Conservation (phyloP, 2,329 filamentous ascomycete species). For the Fusarium albosuccineum region DNA sequence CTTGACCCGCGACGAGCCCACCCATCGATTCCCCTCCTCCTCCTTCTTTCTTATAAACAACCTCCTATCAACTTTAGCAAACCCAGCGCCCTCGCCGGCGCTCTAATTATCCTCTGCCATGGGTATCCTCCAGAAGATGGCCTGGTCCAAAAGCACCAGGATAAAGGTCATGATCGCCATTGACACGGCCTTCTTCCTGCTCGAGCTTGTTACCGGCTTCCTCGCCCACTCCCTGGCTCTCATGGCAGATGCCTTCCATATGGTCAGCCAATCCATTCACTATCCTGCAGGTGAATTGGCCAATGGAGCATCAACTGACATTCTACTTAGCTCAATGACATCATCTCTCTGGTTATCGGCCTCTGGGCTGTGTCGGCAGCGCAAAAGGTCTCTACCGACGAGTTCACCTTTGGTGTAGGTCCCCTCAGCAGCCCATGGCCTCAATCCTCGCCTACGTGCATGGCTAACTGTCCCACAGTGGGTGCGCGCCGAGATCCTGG, state of each 20-base stretch:
- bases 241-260: slow-evolving; percentile 97
- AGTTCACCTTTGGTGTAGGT: slow-evolving; percentile 93
- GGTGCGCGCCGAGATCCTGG: slow-evolving; percentile 96
- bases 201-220: slow-evolving; percentile 90
- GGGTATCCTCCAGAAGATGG: slow-evolving; percentile 69
- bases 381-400: slow-evolving; percentile 85
- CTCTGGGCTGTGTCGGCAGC: slow-evolving; percentile 95
- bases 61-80: slow-evolving; percentile 12
- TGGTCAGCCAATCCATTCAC: slow-evolving; percentile 71
- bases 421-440: neutral
- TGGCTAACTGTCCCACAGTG: slow-evolving; percentile 69
- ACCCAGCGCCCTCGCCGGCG: slow-evolving; percentile 23
- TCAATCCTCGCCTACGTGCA: neutral
- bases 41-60: slow-evolving; percentile 13
- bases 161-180: slow-evolving; percentile 95
- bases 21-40: slow-evolving; percentile 15
- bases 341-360: slow-evolving; percentile 91
- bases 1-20: slow-evolving; percentile 22
- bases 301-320: slow-evolving; percentile 27
- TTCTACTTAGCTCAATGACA: slow-evolving; percentile 84
- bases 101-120: slow-evolving; percentile 39
- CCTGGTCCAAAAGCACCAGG: slow-evolving; percentile 90
- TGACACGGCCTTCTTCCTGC: slow-evolving; percentile 88
- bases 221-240: slow-evolving; percentile 91
- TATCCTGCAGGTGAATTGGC: slow-evolving; percentile 5